These are phyloP conservation scores for Aspergillus ruber DNA, from an alignment of 2,329 filamentous ascomycete species.

Conservation along the genomic window DNA sequence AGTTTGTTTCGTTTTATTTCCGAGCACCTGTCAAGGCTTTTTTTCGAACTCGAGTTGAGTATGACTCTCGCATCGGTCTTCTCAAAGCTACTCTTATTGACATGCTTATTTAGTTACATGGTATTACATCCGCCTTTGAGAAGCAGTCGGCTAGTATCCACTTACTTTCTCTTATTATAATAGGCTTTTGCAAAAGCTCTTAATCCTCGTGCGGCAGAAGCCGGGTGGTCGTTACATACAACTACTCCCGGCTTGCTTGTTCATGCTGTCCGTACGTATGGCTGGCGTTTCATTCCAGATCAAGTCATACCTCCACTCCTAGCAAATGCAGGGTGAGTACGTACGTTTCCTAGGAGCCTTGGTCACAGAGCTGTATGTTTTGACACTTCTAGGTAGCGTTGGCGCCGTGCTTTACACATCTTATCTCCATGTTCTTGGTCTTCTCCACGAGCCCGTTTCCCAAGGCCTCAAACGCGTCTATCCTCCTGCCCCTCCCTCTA, in stretches of 20 bases:
- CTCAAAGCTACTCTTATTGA: constrained; percentile 11
- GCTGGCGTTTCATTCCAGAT: constrained; percentile 59
- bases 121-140: constrained; percentile 26
- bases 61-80: constrained; percentile 37
- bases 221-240: constrained; percentile 53
- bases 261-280: constrained; percentile 56
- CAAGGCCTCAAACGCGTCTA: constrained; percentile 53
- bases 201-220: constrained; percentile 45
- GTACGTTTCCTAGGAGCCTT: not conserved
- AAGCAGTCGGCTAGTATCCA: constrained; percentile 5
- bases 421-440: constrained; percentile 55
- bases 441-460: constrained; percentile 52
- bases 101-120: constrained; percentile 41
- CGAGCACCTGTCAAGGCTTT: constrained; percentile 87
- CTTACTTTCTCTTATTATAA: constrained; percentile 4
- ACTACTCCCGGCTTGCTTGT: constrained; percentile 56
- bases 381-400: constrained; percentile 34
- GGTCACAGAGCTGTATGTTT: not conserved
- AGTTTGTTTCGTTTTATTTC: constrained; percentile 86
- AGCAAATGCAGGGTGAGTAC: constrained; percentile 52
- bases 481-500: constrained; percentile 48
- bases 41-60: constrained; percentile 84
- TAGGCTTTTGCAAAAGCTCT: constrained; percentile 59
- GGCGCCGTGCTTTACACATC: constrained; percentile 58
- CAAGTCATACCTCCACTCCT: constrained; percentile 58